A percentile compares a stretch with the other conserved stretches of the same genome.
These are phyloP conservation scores for Macadamia integrifolia DNA, from an alignment of 164 flowering plant species.

Conservation along the genomic window DNA sequence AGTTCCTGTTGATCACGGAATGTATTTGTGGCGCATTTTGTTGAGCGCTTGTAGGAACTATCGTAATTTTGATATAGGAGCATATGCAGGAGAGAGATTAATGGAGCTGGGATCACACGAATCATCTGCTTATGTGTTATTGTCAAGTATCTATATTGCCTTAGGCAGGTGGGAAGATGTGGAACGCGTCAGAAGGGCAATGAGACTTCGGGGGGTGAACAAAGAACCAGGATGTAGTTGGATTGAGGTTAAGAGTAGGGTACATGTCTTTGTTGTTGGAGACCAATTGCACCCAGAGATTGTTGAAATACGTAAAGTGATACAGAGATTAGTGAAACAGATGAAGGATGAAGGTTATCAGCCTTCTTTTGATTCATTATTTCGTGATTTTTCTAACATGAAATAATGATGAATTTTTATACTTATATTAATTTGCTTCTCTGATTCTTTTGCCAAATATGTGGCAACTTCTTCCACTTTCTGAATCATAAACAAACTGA, in stretches of 20 bases:
- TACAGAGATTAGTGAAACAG: slow-evolving; percentile 35
- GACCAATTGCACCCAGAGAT: slow-evolving; percentile 64
- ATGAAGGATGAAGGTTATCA: slow-evolving; percentile 60
- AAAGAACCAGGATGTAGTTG: slow-evolving; percentile 92
- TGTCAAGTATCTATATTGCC: slow-evolving; percentile 59
- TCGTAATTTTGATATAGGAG: slow-evolving; percentile 54
- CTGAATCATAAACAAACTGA: too few relatives aligned
- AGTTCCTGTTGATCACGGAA: slow-evolving; percentile 54
- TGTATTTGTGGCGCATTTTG: slow-evolving; percentile 69
- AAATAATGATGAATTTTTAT: neutral
- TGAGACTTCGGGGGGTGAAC: slow-evolving; percentile 52
- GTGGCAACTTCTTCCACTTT: neutral
- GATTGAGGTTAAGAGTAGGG: slow-evolving; percentile 56
- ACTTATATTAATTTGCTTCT: neutral
- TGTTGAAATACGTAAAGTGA: slow-evolving; percentile 30
- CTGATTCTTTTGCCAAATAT: neutral
- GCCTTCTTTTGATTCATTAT: slow-evolving; percentile 24
- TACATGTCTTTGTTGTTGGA: slow-evolving; percentile 74
- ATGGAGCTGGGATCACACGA: slow-evolving; percentile 70
- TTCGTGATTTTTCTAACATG: neutral
- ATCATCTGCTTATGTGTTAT: slow-evolving; percentile 71
- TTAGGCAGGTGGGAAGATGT: slow-evolving; percentile 61
- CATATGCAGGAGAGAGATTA: slow-evolving; percentile 73
- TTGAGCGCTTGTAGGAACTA: slow-evolving; percentile 58
- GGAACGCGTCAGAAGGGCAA: slow-evolving; percentile 51